Percentiles rank a stretch among this genome's conserved stretches.
These are phyloP conservation scores for Leptomonas seymouri DNA, from an alignment of 208 protist genomes.

Conservation along the genomic window DNA sequence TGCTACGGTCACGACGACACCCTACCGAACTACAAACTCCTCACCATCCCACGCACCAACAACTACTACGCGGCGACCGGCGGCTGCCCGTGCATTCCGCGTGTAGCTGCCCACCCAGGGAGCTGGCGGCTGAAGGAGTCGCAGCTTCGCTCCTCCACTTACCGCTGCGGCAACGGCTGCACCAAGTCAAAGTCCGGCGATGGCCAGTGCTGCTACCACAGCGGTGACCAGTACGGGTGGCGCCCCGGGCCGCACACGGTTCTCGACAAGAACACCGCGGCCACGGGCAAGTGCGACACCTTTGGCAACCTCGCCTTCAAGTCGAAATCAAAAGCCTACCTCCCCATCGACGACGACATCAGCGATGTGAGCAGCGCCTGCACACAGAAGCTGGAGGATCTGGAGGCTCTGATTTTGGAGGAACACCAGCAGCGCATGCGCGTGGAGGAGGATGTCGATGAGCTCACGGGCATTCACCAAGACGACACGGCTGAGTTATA, in stretches of 20 bases:
- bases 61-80: conserved; percentile 77
- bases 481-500: conserved; percentile 54
- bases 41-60: conserved; percentile 75
- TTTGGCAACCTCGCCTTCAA: conserved; percentile 84
- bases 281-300: conserved; percentile 74
- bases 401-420: conserved; percentile 75
- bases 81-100: conserved; percentile 79
- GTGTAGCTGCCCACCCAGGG: conserved; percentile 61
- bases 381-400: conserved; percentile 66
- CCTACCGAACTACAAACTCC: conserved; percentile 73
- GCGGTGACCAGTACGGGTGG: conserved; percentile 69
- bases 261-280: conserved; percentile 62
- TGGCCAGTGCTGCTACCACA: conserved; percentile 57
- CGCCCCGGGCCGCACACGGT: conserved; percentile 66
- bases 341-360: conserved; percentile 37
- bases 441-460: conserved; percentile 61
- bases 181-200: conserved; percentile 31
- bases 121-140: conserved; percentile 65
- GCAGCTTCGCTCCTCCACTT: conserved; percentile 60
- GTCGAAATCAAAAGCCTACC: conserved; percentile 30
- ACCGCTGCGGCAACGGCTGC: conserved; percentile 45
- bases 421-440: conserved; percentile 62
- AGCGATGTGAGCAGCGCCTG: conserved; percentile 70
- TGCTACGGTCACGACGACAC: conserved; percentile 61
- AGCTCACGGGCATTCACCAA: conserved; percentile 54